Evolutionary conservation across 2,329 filamentous ascomycete species (phyloP), one percentile per base, ranked within the genome.

Genomic region (Stromatinia cepivora): DNA sequence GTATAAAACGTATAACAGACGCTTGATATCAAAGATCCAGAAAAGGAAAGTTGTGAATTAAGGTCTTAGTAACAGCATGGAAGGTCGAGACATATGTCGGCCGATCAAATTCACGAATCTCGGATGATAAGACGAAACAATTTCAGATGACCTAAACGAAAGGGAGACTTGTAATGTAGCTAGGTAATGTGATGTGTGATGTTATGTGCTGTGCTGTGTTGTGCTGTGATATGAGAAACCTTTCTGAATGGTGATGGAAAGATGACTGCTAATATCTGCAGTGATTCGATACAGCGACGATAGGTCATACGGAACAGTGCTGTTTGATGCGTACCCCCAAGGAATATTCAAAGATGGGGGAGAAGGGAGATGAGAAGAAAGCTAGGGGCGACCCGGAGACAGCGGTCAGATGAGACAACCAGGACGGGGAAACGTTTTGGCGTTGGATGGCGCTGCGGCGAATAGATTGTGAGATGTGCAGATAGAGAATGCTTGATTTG

Each of bases 91-190:
- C 57, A 52, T 28, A 63, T 39, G 59, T 63, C 59, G 31, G 31
- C 31, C 59, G 57, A 61, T 61, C 39, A 46, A 31, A 50, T 63
- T 63, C 31, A 63, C 46, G 28, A 36, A 50, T 63, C 59, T 63
- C 45, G 45, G 31, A 50, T 52, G 31, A 63, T 28, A 39, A 52
- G 31, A 50, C 59, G 59, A 63, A 7, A 52, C 59, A 28, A 39
- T 39, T 52, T 52, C 31, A 39, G 59, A 39, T 63, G 46, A 52
- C 46, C 46, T 39, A 39, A 39, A 52, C 8, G 46, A 63, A 52
- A 62, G 48, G 10, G 22, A 50, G 13, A 50, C 39, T 25, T 66
- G 28, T 13, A 20, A 66, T 66, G 53, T 25, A 66, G 64, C 52
- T 59, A 66, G 64, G 39, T 59, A 34, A 46, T 34, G 52, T 28